Evolutionary conservation across 257 asterid species (phyloP).

Genomic region (Eucommia ulmoides): DNA sequence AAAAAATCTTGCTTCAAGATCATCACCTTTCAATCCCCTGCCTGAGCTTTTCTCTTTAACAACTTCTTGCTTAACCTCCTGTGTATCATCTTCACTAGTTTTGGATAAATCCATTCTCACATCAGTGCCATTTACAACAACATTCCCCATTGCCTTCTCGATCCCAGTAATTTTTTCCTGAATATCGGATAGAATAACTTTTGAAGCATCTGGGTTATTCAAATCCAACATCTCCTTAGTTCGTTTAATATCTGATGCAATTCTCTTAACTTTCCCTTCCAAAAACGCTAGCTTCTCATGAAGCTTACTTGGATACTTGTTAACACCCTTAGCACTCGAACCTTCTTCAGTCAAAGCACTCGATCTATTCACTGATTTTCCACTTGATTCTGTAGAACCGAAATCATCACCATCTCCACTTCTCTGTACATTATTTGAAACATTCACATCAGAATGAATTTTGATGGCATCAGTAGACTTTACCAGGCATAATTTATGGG

Average conservation of each 20-base stretch:
- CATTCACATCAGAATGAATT: conserved; percentile 11
- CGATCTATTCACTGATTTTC: conserved; percentile 16
- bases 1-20: conserved; percentile 54
- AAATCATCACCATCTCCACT: conserved; percentile 12
- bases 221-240: conserved; percentile 63
- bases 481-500: conserved; percentile 10
- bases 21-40: conserved; percentile 46
- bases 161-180: conserved; percentile 69
- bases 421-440: conserved; percentile 1
- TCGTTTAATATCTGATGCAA: conserved; percentile 64
- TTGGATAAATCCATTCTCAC: conserved; percentile 8
- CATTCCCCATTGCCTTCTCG: conserved; percentile 62
- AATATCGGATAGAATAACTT: conserved; percentile 47
- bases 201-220: conserved; percentile 57
- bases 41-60: conserved; percentile 27
- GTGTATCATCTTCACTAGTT: conserved; percentile 14
- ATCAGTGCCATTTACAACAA: conserved; percentile 28
- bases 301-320: conserved; percentile 48
- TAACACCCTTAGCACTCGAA: conserved; percentile 6
- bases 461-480: conserved; percentile 4
- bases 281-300: conserved; percentile 69
- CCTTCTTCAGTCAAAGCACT: conserved; percentile 17
- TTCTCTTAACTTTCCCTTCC: conserved; percentile 78
- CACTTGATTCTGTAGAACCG: conserved; percentile 20
- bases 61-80: conserved; percentile 9